Evolutionary conservation across 768 basidiomycete species (phyloP), one percentile per base, ranked within the genome.

Genomic region (Tricholoma bakamatsutake): DNA sequence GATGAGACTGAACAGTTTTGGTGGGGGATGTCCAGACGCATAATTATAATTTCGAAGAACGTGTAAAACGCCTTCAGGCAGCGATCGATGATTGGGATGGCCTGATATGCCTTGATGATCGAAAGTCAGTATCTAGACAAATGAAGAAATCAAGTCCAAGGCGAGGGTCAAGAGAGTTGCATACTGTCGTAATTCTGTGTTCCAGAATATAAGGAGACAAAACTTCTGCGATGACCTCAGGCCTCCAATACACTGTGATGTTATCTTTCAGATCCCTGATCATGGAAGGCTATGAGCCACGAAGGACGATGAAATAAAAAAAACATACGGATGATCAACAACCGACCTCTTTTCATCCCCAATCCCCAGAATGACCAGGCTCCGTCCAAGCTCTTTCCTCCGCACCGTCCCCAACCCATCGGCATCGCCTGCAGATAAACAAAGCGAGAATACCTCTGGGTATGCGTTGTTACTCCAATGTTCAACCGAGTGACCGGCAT

Each of bases 21-120:
- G 72, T 54, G 63, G 59, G 17, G 66, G 61, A 33, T 66, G 62
- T 27, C 57, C 53, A 17, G 63, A 40, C 11, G 61, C 48, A 39
- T 37, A 62, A 59, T 52, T 54, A 53, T 60, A 64, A 50, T 56
- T 63, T 62, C 58, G 34, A 50, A 76, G 62, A 18, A 88, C 75
- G 52, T 74, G 67, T 39, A 75, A 66, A 35, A 78, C 80, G 37
- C 85, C 88, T 18, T 70, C 66, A 7, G 79, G 81, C 15, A 94
- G 75, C 1, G 92, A 84, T 59, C 73, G 77, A 69, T 97, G 94
- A 66, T 97, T 97, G 2, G 90, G 90, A 64, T 96, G 94, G 3
- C 73, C 75, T n/a, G 93, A 91, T 12, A 96, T 73, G 2, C 93
- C 94, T 2, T 63, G 61, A 0, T 71, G 56, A 68, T 97, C 94